Percentiles rank a stretch among this genome's conserved stretches.
These are phyloP conservation scores for Ceratocystis ficicola DNA, from an alignment of 2,329 filamentous ascomycete genomes.

Conservation along the genomic window DNA sequence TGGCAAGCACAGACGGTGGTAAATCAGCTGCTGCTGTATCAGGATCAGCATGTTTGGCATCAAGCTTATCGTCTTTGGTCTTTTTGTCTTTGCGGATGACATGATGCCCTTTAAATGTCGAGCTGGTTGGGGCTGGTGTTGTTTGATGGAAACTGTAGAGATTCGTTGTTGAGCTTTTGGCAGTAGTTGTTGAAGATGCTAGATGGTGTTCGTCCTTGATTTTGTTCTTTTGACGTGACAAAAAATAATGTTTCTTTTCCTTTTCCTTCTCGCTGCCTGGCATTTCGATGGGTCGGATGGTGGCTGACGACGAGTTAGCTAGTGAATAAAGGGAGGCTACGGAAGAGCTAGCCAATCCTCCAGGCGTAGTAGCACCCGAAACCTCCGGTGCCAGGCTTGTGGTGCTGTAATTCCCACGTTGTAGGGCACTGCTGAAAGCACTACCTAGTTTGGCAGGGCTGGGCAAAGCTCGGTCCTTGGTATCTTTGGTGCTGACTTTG, in stretches of 20 bases:
- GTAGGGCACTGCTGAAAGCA: constrained; percentile 48
- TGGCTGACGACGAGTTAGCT: constrained; percentile 65
- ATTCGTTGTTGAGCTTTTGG: constrained; percentile 56
- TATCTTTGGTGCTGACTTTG: constrained; percentile 60
- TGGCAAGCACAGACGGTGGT: constrained; percentile 17
- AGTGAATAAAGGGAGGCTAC: constrained; percentile 52
- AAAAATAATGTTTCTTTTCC: constrained; percentile 67
- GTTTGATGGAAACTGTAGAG: constrained; percentile 67
- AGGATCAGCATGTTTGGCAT: constrained; percentile 15
- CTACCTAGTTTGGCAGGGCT: constrained; percentile 62
- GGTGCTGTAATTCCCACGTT: constrained; percentile 57
- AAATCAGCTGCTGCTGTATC: constrained; percentile 15
- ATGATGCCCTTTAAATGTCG: constrained; percentile 17
- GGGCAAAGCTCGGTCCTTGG: constrained; percentile 53
- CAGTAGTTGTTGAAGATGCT: constrained; percentile 65
- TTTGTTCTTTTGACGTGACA: constrained; percentile 69
- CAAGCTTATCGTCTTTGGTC: constrained; percentile 26
- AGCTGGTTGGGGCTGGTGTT: constrained; percentile 52
- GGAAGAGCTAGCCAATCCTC: background rate
- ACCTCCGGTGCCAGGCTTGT: constrained; percentile 41
- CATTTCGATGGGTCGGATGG: constrained; percentile 53
- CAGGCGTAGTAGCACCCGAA: constrained; percentile 39
- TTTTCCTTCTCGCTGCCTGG: constrained; percentile 38
- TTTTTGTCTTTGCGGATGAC: constrained; percentile 21
- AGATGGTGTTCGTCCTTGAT: constrained; percentile 62